Percentiles rank a stretch among this genome's conserved stretches.
Conservation (phyloP, 1,284 basidiomycete genomes). For the Rhodotorula sp. region DNA sequence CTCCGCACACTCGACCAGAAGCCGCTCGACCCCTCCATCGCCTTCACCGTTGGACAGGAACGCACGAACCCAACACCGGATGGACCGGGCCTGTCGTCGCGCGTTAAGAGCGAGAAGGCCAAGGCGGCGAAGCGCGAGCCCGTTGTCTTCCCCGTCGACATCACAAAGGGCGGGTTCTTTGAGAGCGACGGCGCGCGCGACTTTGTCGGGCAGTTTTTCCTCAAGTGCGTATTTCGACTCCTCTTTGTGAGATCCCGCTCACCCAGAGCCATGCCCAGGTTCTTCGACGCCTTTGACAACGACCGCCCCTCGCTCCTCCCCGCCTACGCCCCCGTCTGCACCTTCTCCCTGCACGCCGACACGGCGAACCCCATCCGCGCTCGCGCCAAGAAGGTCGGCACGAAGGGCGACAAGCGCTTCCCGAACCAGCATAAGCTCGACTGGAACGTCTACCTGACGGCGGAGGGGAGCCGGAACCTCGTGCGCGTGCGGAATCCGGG, state of each 20-base stretch:
- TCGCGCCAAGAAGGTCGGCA: slow-evolving; percentile 60
- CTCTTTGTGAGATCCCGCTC: too few relatives aligned
- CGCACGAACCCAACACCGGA: neutral
- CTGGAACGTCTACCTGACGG: slow-evolving; percentile 68
- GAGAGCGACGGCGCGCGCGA: slow-evolving; percentile 66
- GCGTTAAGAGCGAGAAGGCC: slow-evolving; percentile 33
- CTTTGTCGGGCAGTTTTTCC: slow-evolving; percentile 68
- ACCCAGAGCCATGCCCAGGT: slow-evolving; percentile 59
- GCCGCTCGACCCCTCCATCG: slow-evolving; percentile 57
- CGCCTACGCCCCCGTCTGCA: slow-evolving; percentile 79
- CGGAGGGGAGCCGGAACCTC: slow-evolving; percentile 65
- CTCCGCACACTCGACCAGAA: slow-evolving; percentile 73
- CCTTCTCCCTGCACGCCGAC: slow-evolving; percentile 84
- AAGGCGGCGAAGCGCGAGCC: slow-evolving; percentile 31
- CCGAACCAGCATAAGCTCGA: slow-evolving; percentile 78
- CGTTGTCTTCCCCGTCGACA: slow-evolving; percentile 68
- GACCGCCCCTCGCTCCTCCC: slow-evolving; percentile 68
- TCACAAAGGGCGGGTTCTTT: slow-evolving; percentile 68
- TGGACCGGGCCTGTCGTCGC: slow-evolving; percentile 25
- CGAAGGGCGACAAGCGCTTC: slow-evolving; percentile 54
- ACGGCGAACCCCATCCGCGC: slow-evolving; percentile 74
- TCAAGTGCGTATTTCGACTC: slow-evolving; percentile 59
- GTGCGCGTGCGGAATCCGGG: slow-evolving; percentile 62
- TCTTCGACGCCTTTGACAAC: slow-evolving; percentile 79
- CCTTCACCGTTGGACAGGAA: slow-evolving; percentile 26